phyloP scores from a whole-genome alignment of 164 flowering plant species.

The Tetracentron sinense region DNA sequence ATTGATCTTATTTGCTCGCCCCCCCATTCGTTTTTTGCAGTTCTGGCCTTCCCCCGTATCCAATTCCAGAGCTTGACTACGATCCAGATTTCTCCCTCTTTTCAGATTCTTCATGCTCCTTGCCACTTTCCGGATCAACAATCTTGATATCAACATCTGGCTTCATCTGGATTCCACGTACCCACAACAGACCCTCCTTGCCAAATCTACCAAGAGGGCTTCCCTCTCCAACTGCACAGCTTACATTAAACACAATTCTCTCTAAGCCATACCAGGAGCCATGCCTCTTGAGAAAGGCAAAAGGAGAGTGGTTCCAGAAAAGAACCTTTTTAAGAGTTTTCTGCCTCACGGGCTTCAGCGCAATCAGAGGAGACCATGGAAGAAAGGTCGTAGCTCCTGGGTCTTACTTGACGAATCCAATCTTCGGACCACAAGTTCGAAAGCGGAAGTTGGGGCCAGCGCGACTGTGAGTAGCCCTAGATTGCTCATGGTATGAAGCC shows the following conservation, averaged over 20 bases:
- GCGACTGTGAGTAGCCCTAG: constrained; percentile 68
- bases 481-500: constrained; percentile 65
- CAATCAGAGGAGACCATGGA: constrained; percentile 72
- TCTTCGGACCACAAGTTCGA: constrained; percentile 59
- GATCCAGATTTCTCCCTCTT: constrained; percentile 85
- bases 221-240: constrained; percentile 69
- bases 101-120: constrained; percentile 46
- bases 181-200: constrained; percentile 79
- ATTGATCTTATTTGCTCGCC: no score
- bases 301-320: constrained; percentile 57
- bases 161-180: constrained; percentile 38
- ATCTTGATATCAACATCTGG: constrained; percentile 61
- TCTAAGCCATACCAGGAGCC: constrained; percentile 85
- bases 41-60: constrained; percentile 73
- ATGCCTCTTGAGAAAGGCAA: constrained; percentile 54
- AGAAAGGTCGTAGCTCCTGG: constrained; percentile 49
- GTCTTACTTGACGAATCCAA: constrained; percentile 50
- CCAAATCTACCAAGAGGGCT: constrained; percentile 69
- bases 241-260: constrained; percentile 81
- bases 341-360: constrained; percentile 80
- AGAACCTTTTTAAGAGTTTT: constrained; percentile 59
- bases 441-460: constrained; percentile 86
- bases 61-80: constrained; percentile 79
- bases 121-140: constrained; percentile 60
- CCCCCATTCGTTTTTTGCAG: constrained; percentile 41